phyloP scores from a whole-genome alignment of 139 green algal species.

The Astrephomene gubernaculifera region DNA sequence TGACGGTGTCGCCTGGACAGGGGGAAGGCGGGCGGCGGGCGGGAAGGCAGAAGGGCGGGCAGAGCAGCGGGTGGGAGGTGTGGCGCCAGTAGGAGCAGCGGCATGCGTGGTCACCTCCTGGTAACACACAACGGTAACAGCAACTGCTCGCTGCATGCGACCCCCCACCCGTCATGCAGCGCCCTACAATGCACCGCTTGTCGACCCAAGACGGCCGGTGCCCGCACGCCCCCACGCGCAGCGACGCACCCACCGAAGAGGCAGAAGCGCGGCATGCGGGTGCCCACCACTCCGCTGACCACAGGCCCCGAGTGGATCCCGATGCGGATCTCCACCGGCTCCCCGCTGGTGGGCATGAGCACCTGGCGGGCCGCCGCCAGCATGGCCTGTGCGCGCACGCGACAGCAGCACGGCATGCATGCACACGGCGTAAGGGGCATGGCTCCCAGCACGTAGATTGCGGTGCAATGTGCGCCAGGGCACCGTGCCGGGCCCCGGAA shows the following conservation, averaged over 20 bases:
- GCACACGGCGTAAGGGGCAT: background rate
- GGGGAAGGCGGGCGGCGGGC: background rate
- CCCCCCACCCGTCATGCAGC: no score
- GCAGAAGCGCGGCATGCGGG: constrained; percentile 40
- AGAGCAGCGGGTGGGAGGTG: no score
- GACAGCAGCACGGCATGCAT: background rate
- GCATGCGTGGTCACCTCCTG: no score
- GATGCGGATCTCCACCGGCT: constrained; percentile 28
- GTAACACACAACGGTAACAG: no score
- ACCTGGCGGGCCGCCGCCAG: constrained; percentile 23
- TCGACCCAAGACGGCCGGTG: no score
- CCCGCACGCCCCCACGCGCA: no score
- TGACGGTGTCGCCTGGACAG: constrained; percentile 4
- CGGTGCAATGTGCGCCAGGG: background rate
- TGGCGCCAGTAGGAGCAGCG: no score
- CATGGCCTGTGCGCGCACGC: constrained; percentile 6
- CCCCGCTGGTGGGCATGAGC: constrained; percentile 4
- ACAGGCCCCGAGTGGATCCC: constrained; percentile 28
- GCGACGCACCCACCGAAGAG: constrained; percentile 43
- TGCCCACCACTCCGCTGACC: constrained; percentile 35
- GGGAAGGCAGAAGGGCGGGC: no score
- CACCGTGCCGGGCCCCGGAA: no score
- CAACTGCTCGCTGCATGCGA: no score
- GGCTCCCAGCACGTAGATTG: background rate
- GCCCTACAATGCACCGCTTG: no score